Evolutionary conservation across 352 stramenopile species (phyloP).

Genomic region (Pythium apleroticum): DNA sequence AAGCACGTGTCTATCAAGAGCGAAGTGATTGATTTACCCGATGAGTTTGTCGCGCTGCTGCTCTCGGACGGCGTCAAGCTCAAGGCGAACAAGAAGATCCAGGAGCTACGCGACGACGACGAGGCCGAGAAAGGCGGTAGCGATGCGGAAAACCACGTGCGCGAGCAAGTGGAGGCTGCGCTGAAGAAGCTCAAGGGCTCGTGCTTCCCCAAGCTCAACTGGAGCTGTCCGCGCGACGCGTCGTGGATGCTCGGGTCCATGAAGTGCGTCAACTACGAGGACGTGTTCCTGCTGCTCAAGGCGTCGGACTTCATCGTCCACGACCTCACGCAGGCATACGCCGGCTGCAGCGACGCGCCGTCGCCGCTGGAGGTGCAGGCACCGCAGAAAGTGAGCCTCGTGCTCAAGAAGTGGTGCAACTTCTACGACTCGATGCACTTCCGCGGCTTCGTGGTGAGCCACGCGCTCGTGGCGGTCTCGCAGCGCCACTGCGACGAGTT

Average conservation of each 20-base stretch:
- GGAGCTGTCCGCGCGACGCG: constrained; percentile 91
- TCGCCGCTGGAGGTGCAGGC: neutral
- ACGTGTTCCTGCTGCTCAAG: constrained; percentile 84
- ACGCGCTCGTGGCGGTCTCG: constrained; percentile 84
- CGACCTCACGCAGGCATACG: constrained; percentile 88
- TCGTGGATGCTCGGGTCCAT: constrained; percentile 89
- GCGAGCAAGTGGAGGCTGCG: constrained; percentile 59
- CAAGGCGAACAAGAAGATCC: constrained; percentile 8
- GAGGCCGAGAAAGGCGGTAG: constrained; percentile 29
- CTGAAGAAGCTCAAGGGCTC: constrained; percentile 65
- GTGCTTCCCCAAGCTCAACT: constrained; percentile 93
- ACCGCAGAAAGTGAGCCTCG: constrained; percentile 60
- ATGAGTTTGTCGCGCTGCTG: constrained; percentile 58
- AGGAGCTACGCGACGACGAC: constrained; percentile 29
- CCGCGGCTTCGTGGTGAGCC: constrained; percentile 89
- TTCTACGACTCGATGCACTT: constrained; percentile 96
- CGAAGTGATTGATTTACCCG: constrained; percentile 47
- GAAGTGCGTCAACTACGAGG: constrained; percentile 77
- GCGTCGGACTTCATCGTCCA: constrained; percentile 88
- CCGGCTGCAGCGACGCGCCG: constrained; percentile 41
- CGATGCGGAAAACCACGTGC: constrained; percentile 41
- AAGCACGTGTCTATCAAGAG: constrained; percentile 66
- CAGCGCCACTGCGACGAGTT: constrained; percentile 92
- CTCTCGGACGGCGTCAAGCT: constrained; percentile 71
- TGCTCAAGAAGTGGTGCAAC: constrained; percentile 95